Base-by-base conservation (phyloP, 1,284 basidiomycete genomes). In the Taiwanofungus camphoratus region DNA sequence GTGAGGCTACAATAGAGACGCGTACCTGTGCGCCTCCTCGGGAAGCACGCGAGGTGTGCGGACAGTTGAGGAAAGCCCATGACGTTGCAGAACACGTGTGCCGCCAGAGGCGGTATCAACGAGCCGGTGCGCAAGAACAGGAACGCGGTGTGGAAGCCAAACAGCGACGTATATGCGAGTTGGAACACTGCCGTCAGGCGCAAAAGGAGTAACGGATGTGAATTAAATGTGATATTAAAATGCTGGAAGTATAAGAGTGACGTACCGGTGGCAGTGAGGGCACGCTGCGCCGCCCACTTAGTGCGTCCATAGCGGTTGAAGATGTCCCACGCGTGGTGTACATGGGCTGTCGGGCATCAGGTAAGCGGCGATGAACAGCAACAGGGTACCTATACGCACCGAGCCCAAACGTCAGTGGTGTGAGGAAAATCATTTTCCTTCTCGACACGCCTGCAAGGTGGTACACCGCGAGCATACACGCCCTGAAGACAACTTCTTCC, bases 401-500 rank as follows among this genome's bases (percentile, higher is more conserved):
- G 31, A 91, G 61, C 4, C 92, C 94, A 56, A 99, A 99, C 57
- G 86, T 85, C 8, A 95, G 64, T 0, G 95, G 95, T 0, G 86
- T 78, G 0, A 84, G 63, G 53, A 92, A 89, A 39, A 97, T 77
- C 67, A 93, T 79, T 39, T 70, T 69, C 29, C 51, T 58, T 16
- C 56, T 68, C 0, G 76, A 73, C 1, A 74, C 69, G n/a, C 79
- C 77, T 0, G 81, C 76, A 26, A 92, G 71, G 42, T 82, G 69
- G 48, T 90, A 87, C 1, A 83, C 73, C 2, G 82, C 68, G 16
- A 97, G 70, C 33, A 95, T 76, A 58, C 90, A 93, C 0, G 86
- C 82, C 20, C 96, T 74, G 60, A 97, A 99, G 2, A 93, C 88
- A 19, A 97, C 55, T 61, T 99, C 95, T 67, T 99, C 95, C 0